phyloP scores from a whole-genome alignment of 2,329 filamentous ascomycete species.

The Aspergillus niger region DNA sequence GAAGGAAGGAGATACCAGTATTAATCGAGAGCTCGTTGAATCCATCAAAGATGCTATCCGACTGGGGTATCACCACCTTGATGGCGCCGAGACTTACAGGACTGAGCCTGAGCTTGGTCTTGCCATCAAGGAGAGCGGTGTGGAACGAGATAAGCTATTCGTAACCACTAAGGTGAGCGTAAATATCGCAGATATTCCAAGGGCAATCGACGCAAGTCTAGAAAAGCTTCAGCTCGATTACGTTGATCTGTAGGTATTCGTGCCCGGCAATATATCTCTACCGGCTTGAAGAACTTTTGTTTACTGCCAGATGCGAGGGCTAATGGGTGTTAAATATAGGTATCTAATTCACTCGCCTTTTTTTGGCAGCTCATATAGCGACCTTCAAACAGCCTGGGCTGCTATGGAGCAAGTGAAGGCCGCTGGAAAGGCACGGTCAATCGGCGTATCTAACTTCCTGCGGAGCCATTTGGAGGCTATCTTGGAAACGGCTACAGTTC shows the following conservation, averaged over 20 bases:
- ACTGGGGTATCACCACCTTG: constrained; percentile 63
- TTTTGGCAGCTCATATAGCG: constrained; percentile 55
- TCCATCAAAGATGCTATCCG: constrained; percentile 59
- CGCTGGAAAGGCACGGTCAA: constrained; percentile 60
- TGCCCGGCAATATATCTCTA: neutral
- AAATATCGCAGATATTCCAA: constrained; percentile 58
- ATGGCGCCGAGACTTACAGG: constrained; percentile 61
- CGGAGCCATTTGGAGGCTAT: constrained; percentile 57
- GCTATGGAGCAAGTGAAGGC: constrained; percentile 61
- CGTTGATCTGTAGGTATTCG: constrained; percentile 59
- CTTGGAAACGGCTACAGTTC: constrained; percentile 45
- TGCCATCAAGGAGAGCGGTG: constrained; percentile 50
- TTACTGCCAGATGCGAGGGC: neutral
- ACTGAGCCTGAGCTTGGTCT: constrained; percentile 53
- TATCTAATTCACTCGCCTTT: constrained; percentile 66
- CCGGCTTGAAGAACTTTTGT: neutral
- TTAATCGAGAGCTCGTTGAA: constrained; percentile 59
- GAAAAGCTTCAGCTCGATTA: constrained; percentile 63
- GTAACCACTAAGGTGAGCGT: constrained; percentile 60
- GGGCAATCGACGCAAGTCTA: constrained; percentile 57
- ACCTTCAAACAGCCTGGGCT: constrained; percentile 61
- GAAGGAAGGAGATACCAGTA: constrained; percentile 44
- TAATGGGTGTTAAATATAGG: constrained; percentile 32
- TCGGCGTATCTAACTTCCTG: constrained; percentile 65
- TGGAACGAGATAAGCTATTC: constrained; percentile 52